Conservation (phyloP, 2,329 filamentous ascomycete species). For the Fusarium sulawesiense region DNA sequence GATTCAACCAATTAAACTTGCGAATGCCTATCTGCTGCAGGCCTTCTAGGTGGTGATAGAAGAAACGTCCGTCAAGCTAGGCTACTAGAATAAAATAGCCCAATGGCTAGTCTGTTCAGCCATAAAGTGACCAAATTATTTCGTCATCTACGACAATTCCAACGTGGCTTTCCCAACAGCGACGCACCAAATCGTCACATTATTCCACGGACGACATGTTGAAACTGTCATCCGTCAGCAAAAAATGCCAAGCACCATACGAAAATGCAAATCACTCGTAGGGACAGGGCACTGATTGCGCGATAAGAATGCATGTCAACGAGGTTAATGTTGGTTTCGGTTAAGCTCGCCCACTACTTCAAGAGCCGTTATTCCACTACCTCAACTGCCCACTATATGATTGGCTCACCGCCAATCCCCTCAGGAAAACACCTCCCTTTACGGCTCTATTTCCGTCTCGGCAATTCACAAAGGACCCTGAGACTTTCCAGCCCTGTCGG, state of each 20-base stretch:
- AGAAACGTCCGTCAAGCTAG: too few relatives aligned
- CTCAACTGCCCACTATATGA: background rate
- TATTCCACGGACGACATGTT: background rate
- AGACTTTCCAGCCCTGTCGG: background rate
- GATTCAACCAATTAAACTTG: fast-evolving
- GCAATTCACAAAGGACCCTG: background rate
- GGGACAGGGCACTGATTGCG: background rate
- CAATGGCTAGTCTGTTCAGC: too few relatives aligned
- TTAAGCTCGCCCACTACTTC: background rate
- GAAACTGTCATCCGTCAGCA: background rate
- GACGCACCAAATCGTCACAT: background rate
- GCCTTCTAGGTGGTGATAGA: too few relatives aligned
- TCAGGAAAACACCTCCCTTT: background rate
- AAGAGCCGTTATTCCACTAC: background rate
- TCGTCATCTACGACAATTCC: too few relatives aligned
- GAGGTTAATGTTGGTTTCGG: background rate
- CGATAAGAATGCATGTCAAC: background rate
- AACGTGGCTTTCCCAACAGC: background rate
- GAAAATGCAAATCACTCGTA: background rate
- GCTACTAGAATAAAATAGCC: too few relatives aligned
- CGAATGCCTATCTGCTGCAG: too few relatives aligned
- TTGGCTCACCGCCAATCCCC: background rate
- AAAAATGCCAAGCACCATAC: background rate
- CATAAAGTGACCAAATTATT: too few relatives aligned
- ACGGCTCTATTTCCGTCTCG: background rate